Evolutionary conservation across 371 early-diverging fungal genomes (phyloP), one percentile per base, ranked within the genome.

Genomic region (Gilbertella persicaria): DNA sequence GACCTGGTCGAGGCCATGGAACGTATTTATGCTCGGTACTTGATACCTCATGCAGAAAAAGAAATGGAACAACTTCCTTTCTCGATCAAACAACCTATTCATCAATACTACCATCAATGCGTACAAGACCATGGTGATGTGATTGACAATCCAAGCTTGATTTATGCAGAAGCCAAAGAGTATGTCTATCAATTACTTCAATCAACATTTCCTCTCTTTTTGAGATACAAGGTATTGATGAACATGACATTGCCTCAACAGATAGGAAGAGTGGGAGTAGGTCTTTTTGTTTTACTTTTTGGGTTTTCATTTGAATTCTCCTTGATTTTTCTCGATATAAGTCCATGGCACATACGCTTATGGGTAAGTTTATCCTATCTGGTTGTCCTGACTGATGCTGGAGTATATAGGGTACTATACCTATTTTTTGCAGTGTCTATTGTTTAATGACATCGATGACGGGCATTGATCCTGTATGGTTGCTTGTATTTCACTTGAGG

Each of bases 171-270:
- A 49, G 83, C 84, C 8, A 77, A 84, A 20, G 51, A 68, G 14
- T 75, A 78, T 55, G 77, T 84, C 13, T 67, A 77, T 66, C 67
- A 73, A 6, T 58, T 74, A 3, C 78, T 87, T 60, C 65, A 79
- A 51, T 56, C 68, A 14, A 70, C 77, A 14, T 85, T 76, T 39
- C 82, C 83, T 8, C 46, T 73, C n/a, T 87, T 87, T 66, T 30
- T 87, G 7, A 45, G 69, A 12, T 79, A 80, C 37, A 79, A 83
- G 24, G 80, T 75, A 0, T 73, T 68, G 28, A 79, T 81, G 56
- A 87, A 87, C 39, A 63, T 84, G 30, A 78, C 74, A 13, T 54
- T 67, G n/a, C 54, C 58, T 16, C 84, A 87, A n/a, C 79, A 80
- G 25, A 40, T 82, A 10, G 64, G 78, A 14, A 64, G 87, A 20